Conservation (phyloP, 2,329 filamentous ascomycete species). For the Talaromyces sp. region DNA sequence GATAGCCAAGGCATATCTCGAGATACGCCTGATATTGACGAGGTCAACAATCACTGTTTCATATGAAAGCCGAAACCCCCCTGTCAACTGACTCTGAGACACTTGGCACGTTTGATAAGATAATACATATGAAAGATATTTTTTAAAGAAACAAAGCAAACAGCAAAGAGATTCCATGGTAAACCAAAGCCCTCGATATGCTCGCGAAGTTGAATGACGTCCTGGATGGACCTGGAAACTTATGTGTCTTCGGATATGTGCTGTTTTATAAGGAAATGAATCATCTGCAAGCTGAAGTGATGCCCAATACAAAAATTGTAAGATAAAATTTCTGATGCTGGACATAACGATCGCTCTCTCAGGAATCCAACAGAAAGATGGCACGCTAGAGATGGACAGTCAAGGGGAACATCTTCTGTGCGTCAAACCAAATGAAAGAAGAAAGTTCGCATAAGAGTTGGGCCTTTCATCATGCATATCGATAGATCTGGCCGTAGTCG, state of each 20-base stretch:
- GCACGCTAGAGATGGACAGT: slow-evolving; percentile 22
- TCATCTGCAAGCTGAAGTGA: slow-evolving; percentile 24
- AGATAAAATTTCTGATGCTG: slow-evolving; percentile 18
- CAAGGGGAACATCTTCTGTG: slow-evolving; percentile 22
- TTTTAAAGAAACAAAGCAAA: slow-evolving; percentile 11
- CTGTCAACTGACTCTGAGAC: not conserved
- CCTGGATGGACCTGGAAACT: slow-evolving; percentile 16
- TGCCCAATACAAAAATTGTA: slow-evolving; percentile 23
- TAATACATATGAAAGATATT: slow-evolving; percentile 13
- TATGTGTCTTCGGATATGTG: slow-evolving; percentile 28
- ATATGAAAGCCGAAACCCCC: not conserved
- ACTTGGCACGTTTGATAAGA: slow-evolving; percentile 1
- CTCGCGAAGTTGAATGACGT: slow-evolving; percentile 20
- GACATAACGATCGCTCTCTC: slow-evolving; percentile 16
- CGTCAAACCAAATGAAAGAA: slow-evolving; percentile 26
- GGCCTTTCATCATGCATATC: slow-evolving; percentile 9
- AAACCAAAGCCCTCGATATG: slow-evolving; percentile 29
- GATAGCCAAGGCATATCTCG: not conserved
- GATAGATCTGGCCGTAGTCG: slow-evolving; percentile 15
- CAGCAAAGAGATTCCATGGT: slow-evolving; percentile 19
- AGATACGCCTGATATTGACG: not conserved
- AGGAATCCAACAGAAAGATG: slow-evolving; percentile 28
- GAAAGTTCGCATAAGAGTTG: slow-evolving; percentile 23
- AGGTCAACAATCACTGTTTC: not conserved
- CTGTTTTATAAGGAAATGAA: slow-evolving; percentile 27